These are phyloP conservation scores for Simmondsia chinensis DNA, from an alignment of 148 eudicot genomes.

Conservation along the genomic window DNA sequence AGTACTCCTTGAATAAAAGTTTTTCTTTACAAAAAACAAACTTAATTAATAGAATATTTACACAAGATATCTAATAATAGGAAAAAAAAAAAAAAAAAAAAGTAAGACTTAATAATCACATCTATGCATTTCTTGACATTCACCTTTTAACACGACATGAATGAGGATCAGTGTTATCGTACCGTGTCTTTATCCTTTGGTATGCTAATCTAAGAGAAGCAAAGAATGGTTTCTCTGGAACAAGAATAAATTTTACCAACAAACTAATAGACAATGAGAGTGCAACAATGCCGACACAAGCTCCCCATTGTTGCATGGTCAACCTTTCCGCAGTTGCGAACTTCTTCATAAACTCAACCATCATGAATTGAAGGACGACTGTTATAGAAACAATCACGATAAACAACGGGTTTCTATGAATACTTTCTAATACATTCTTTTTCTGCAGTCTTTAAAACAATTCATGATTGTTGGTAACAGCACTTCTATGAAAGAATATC, in stretches of 20 bases:
- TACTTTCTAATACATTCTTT: constrained; percentile 56
- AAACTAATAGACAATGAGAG: constrained; percentile 64
- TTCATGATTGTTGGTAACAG: too few species aligned
- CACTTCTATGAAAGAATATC: too few species aligned
- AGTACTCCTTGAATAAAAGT: too few species aligned
- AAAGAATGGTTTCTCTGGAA: constrained; percentile 19
- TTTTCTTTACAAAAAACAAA: too few species aligned
- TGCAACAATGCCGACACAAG: constrained; percentile 46
- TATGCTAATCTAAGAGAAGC: constrained; percentile 7
- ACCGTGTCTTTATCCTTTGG: too few species aligned
- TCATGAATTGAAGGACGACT: constrained; percentile 59
- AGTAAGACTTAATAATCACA: too few species aligned
- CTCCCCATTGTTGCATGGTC: constrained; percentile 51
- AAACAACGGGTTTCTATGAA: constrained; percentile 45
- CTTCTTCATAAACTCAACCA: constrained; percentile 73
- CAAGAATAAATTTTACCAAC: constrained; percentile 58
- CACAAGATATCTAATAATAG: too few species aligned
- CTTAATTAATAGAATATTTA: too few species aligned
- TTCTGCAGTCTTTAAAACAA: constrained; percentile 55
- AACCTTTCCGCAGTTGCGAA: constrained; percentile 63
- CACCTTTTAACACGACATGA: too few species aligned
- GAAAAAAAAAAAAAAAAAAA: too few species aligned
- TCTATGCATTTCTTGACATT: too few species aligned
- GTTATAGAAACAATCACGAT: constrained; percentile 54
- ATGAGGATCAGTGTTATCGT: too few species aligned